Evolutionary conservation across 1,139 yeast species (phyloP).

Genomic region (Suhomyces terraborum): DNA sequence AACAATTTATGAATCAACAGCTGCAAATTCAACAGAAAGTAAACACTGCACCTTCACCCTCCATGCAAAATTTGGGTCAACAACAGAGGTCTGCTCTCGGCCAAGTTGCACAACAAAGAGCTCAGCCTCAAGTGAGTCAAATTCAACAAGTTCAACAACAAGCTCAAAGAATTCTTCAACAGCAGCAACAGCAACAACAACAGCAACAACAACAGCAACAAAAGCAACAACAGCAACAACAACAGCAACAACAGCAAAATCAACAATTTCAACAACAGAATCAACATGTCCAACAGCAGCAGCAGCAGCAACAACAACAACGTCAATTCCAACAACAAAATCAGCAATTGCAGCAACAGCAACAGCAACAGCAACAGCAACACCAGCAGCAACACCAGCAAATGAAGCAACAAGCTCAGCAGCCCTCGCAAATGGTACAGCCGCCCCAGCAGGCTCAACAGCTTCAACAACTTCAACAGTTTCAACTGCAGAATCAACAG

Average conservation of each 20-base stretch:
- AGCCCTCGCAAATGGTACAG: too few species aligned
- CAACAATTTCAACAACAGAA: conserved; percentile 2
- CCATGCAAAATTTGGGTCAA: conserved; percentile 5
- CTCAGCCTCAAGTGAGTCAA: conserved; percentile 14
- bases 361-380: conserved; percentile 2
- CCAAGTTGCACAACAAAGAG: conserved; percentile 12
- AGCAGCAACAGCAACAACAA: conserved; percentile 18
- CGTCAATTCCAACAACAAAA: background rate
- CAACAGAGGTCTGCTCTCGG: conserved; percentile 3
- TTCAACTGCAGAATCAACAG: conserved; percentile 12
- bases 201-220: conserved; percentile 5
- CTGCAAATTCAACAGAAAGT: conserved; percentile 17
- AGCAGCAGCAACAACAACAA: background rate
- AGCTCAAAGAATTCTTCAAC: conserved; percentile 21
- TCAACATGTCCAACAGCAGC: too few species aligned
- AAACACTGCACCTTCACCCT: conserved; percentile 7
- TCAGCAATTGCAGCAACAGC: conserved; percentile 14
- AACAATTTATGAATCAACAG: conserved; percentile 16
- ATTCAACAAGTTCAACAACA: conserved; percentile 22
- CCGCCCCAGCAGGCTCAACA: background rate
- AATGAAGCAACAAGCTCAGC: conserved; percentile 11
- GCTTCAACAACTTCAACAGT: conserved; percentile 7
- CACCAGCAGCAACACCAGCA: background rate
- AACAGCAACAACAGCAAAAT: conserved; percentile 8
- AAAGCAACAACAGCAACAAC: background rate